Base-by-base conservation (phyloP, 257 asterid genomes). In the Verbascum thapsus region DNA sequence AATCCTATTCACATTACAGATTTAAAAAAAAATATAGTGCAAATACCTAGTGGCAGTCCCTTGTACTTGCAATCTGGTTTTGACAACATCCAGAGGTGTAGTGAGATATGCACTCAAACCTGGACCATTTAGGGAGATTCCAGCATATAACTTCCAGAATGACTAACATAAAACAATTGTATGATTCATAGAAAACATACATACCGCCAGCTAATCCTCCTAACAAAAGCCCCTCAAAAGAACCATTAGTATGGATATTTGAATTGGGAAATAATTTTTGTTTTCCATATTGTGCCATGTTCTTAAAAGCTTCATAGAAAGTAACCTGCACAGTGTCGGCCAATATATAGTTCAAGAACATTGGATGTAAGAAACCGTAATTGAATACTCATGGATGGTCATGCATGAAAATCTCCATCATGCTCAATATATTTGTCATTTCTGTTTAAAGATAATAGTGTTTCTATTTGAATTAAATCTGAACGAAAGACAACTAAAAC, bases 151-250 rank as follows among this genome's bases (percentile, higher is more conserved):
- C 18, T 38, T 72, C 53, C 9, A 59, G 51, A 71, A 71, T 37
- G 52, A 58, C 32, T 26, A 26, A 26, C n/a, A 9, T 39, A 32
- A 37, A 39, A 18, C 53, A 16, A 22, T 15, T 56, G 34, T 10
- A 12, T 22, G 45, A n/a, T 51, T 63, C 26, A 13, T 43, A 8
- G 6, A 9, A 30, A 47, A 20, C 43, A 66, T 35, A 64, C 81
- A 58, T 74, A 88, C 96, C 96, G 4, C 91, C 95, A 69, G 96
- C 94, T 60, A 85, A 58, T 68, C 96, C 91, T 67, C 96, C 96
- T 74, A 88, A 71, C 18, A 88, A 48, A 63, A 88, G 90, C 67
- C 95, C 96, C 76, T 88, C 96, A 15, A 88, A 37, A 35, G 91
- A 63, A 67, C 83, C 76, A 78, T 76, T 83, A n/a, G 40, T 43